Base-by-base conservation (phyloP, 306 rosid genomes). In the Carpinus fangiana region DNA sequence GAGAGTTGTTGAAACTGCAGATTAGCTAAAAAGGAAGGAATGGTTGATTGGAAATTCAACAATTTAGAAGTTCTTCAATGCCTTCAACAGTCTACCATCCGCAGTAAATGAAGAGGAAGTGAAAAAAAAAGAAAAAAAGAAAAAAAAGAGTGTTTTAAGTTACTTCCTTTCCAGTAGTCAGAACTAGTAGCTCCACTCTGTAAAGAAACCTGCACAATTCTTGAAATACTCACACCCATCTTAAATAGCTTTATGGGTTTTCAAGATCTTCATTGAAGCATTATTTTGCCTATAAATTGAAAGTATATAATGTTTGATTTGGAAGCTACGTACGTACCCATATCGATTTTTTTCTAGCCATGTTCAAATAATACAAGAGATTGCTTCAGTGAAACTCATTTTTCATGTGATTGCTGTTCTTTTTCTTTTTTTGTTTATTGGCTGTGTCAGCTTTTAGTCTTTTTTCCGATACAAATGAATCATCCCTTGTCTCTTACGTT, bases 1-100 rank as follows among this genome's bases (percentile, higher is more conserved):
- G 79, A 46, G 60, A 55, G 79, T 80, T 3, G 83, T 80, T 80
- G 83, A 41, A 11, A 41, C 72, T 67, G 72, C 51, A 67, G 72
- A 51, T 18, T 11, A 67, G 31, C 12, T 3, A 41, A 67, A 38
- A 66, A 41, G 65, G 41, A 66, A 66, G 8, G 48, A 17, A 46
- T 16, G 23, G 70, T 64, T 38, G 72, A 21, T 67, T 67, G 28
- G 70, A 74, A 66, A 70, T 36, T 60, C 67, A 21, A 26, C 20
- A 16, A 76, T 51, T 36, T 17, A 47, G 59, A 17, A n/a, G 73
- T 12, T 18, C 52, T 43, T 65, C 5, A n/a, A 48, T 47, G 13
- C 14, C 34, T 34, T 14, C 36, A 65, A 36, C 23, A 36, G 23
- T 64, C 47, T 34, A 3, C 11, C 46, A 16, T 5, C 41, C 8